Percentiles rank a stretch among this genome's conserved stretches.
Conservation (phyloP, 2,329 filamentous ascomycete species). For the Colletotrichum coccodes region DNA sequence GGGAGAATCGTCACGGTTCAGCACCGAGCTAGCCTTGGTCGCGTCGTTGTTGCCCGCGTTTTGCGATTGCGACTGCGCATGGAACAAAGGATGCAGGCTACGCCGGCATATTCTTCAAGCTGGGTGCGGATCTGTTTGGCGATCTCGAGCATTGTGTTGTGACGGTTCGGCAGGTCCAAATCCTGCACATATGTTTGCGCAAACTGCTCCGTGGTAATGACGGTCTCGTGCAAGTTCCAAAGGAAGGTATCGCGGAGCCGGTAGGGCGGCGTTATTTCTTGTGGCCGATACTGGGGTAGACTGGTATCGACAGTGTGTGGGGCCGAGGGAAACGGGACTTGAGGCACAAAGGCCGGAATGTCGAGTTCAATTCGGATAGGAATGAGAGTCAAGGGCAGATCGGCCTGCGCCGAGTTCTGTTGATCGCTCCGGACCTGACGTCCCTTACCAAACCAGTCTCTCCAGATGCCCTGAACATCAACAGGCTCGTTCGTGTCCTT, state of each 20-base stretch:
- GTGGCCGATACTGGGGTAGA: conserved; percentile 80
- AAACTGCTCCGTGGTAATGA: conserved; percentile 95
- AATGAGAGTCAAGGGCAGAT: conserved; percentile 88
- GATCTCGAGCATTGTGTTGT: conserved; percentile 78
- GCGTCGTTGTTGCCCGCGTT: conserved; percentile 36
- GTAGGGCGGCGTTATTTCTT: conserved; percentile 84
- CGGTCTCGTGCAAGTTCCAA: conserved; percentile 96
- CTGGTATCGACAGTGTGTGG: conserved; percentile 70
- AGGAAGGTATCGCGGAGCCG: conserved; percentile 94
- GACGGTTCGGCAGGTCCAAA: conserved; percentile 85
- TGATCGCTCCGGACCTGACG: conserved; percentile 64
- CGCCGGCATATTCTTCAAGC: conserved; percentile 93
- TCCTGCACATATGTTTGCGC: conserved; percentile 92
- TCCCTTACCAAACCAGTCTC: conserved; percentile 92
- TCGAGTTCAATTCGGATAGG: conserved; percentile 97
- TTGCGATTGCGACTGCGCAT: conserved; percentile 62
- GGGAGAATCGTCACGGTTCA: conserved; percentile 52
- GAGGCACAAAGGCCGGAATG: conserved; percentile 79
- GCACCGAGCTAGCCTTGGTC: conserved; percentile 40
- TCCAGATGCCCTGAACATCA: conserved; percentile 88
- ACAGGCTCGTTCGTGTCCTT: conserved; percentile 85
- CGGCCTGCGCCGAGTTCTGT: conserved; percentile 73
- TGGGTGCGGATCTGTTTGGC: conserved; percentile 95
- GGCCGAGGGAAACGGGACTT: conserved; percentile 71
- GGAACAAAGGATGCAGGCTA: conserved; percentile 95